These are phyloP conservation scores for Magnusiomyces tetraspermus DNA, from an alignment of 1,139 yeast genomes.

Conservation along the genomic window DNA sequence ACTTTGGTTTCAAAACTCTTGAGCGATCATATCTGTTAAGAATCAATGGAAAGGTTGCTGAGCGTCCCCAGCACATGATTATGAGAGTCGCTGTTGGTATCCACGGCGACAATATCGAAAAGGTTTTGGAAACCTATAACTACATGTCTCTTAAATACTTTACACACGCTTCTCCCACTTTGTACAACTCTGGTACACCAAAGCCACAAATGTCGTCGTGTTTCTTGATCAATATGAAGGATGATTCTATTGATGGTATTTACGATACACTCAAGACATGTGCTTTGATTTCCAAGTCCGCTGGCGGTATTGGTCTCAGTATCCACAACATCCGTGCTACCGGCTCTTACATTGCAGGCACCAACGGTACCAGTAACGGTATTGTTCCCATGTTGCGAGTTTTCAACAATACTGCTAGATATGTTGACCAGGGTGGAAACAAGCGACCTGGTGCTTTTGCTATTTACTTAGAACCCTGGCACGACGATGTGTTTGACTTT, in stretches of 20 bases:
- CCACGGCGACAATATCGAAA: conserved; percentile 55
- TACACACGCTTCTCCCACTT: conserved; percentile 75
- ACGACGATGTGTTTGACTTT: conserved; percentile 64
- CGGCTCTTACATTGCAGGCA: conserved; percentile 66
- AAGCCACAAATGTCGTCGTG: conserved; percentile 71
- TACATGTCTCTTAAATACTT: conserved; percentile 67
- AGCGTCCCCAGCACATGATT: conserved; percentile 70
- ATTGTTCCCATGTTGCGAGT: conserved; percentile 77
- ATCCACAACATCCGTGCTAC: conserved; percentile 64
- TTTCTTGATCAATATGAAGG: conserved; percentile 69
- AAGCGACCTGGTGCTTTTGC: conserved; percentile 84
- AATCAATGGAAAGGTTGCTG: conserved; percentile 51
- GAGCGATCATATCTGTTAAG: conserved; percentile 61
- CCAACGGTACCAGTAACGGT: conserved; percentile 70
- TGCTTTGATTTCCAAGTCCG: conserved; percentile 69
- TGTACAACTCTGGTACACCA: conserved; percentile 73
- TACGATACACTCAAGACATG: conserved; percentile 67
- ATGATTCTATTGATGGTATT: conserved; percentile 73
- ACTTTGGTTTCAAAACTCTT: conserved; percentile 68
- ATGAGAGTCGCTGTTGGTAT: conserved; percentile 76
- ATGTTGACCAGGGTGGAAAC: conserved; percentile 82
- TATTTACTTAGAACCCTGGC: conserved; percentile 78
- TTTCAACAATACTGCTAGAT: conserved; percentile 75
- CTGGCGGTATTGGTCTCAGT: conserved; percentile 80
- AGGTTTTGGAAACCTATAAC: conserved; percentile 59